Percentiles rank a stretch among this genome's conserved stretches.
These are phyloP conservation scores for Lasiodiplodia sp. DNA, from an alignment of 2,329 filamentous ascomycete species.

Conservation along the genomic window DNA sequence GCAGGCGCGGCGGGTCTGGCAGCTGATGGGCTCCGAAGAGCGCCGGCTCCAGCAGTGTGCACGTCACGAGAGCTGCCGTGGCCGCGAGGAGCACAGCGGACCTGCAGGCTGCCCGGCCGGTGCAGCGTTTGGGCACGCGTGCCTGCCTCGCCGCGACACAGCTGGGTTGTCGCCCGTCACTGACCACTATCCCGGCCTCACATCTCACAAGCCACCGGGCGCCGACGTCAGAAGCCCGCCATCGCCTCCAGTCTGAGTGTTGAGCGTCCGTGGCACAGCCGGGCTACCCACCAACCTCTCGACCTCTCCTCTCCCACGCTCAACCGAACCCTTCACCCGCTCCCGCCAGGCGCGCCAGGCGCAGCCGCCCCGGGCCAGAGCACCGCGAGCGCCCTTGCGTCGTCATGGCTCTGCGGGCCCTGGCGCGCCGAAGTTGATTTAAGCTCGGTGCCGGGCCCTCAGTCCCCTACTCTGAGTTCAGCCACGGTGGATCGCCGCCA, in stretches of 20 bases:
- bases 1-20: background rate
- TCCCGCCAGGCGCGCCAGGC: background rate
- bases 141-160: background rate
- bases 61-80: background rate
- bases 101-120: constrained; percentile 1
- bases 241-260: background rate
- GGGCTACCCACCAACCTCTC: background rate
- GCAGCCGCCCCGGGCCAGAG: background rate
- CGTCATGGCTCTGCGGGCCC: background rate
- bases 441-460: constrained; percentile 9
- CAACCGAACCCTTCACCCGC: background rate
- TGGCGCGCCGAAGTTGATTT: constrained; percentile 14
- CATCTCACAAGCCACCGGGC: constrained; percentile 22
- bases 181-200: constrained; percentile 26
- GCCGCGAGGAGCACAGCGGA: background rate
- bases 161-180: constrained; percentile 11
- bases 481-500: constrained; percentile 7
- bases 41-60: background rate
- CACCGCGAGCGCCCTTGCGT: constrained; percentile 9
- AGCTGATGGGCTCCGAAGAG: background rate
- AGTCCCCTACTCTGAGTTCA: background rate
- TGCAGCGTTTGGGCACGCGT: constrained; percentile 5
- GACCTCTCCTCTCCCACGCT: background rate
- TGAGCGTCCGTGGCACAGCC: constrained; percentile 3
- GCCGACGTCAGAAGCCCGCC: constrained; percentile 25